A percentile compares a stretch with the other conserved stretches of the same genome.
Evolutionary conservation across 192 early-diverging fungal genomes (phyloP).

Genomic region (Dissophora globulifera): DNA sequence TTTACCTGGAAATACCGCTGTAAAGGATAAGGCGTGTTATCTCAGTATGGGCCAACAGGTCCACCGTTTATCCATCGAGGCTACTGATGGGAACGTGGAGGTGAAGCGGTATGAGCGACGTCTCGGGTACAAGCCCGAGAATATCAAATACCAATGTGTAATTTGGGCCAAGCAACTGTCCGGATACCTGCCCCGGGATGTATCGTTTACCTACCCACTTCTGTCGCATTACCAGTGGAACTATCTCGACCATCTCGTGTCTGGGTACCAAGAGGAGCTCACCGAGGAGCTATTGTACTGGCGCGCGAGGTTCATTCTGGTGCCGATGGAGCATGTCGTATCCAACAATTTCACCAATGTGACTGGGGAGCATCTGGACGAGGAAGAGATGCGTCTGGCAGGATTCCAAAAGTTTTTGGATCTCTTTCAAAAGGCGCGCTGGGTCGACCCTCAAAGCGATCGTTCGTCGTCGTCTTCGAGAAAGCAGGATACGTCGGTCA

Average conservation of each 20-base stretch:
- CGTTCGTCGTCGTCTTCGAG: conserved; percentile 22
- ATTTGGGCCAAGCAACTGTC: conserved; percentile 85
- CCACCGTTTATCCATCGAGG: conserved; percentile 81
- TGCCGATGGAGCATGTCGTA: conserved; percentile 79
- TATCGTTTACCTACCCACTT: conserved; percentile 81
- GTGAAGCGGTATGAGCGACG: conserved; percentile 88
- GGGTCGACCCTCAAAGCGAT: conserved; percentile 55
- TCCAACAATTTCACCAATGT: conserved; percentile 59
- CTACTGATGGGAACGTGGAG: conserved; percentile 74
- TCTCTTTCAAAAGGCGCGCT: conserved; percentile 73
- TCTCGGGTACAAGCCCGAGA: conserved; percentile 63
- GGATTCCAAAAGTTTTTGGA: conserved; percentile 91
- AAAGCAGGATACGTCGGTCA: conserved; percentile 49
- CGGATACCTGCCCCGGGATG: conserved; percentile 65
- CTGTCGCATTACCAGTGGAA: conserved; percentile 92
- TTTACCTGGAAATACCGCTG: neutral
- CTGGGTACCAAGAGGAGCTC: conserved; percentile 85
- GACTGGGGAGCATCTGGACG: conserved; percentile 74
- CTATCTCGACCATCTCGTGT: conserved; percentile 89
- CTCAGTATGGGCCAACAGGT: conserved; percentile 93
- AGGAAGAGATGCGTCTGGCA: conserved; percentile 88
- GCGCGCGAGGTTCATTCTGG: conserved; percentile 89
- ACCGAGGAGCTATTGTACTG: conserved; percentile 85
- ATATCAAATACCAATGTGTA: conserved; percentile 77
- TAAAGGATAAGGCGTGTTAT: conserved; percentile 64